Evolutionary conservation across 2,329 filamentous ascomycete genomes (phyloP).

Genomic region (Aspergillus jensenii): DNA sequence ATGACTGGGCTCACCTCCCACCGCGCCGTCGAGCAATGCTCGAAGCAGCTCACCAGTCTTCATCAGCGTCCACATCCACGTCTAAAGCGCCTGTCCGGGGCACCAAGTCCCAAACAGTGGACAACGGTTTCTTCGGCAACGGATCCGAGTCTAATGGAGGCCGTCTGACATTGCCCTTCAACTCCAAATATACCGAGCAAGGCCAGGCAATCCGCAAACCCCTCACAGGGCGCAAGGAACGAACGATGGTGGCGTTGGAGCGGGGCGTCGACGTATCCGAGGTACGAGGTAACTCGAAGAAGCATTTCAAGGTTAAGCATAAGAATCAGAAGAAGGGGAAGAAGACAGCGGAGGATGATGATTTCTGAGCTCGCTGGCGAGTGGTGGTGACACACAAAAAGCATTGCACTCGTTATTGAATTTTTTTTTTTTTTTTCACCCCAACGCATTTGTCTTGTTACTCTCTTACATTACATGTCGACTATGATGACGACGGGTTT

Average conservation of each 20-base stretch:
- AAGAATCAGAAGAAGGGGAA: conserved; percentile 34
- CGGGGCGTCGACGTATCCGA: conserved; percentile 82
- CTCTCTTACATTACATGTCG: background rate
- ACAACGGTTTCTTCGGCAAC: conserved; percentile 84
- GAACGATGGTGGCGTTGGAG: conserved; percentile 75
- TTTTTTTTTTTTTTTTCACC: conserved; percentile 1
- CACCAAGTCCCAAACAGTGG: conserved; percentile 72
- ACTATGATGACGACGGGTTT: conserved; percentile 6
- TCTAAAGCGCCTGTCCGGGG: conserved; percentile 56
- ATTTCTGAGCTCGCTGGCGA: conserved; percentile 27
- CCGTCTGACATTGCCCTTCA: conserved; percentile 78
- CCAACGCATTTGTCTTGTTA: background rate
- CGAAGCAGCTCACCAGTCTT: conserved; percentile 13
- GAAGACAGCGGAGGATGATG: conserved; percentile 30
- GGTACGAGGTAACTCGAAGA: conserved; percentile 68
- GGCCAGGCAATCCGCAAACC: conserved; percentile 70
- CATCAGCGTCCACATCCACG: conserved; percentile 3
- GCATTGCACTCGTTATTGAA: conserved; percentile 14
- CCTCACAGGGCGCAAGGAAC: conserved; percentile 79
- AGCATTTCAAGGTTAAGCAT: conserved; percentile 62
- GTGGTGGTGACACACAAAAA: conserved; percentile 12
- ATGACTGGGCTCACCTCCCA: conserved; percentile 78
- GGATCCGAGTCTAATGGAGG: conserved; percentile 59
- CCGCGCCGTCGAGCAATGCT: conserved; percentile 68
- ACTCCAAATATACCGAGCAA: conserved; percentile 83